These are phyloP conservation scores for Fusarium azukiicola DNA, from an alignment of 2,329 filamentous ascomycete genomes.

Conservation along the genomic window DNA sequence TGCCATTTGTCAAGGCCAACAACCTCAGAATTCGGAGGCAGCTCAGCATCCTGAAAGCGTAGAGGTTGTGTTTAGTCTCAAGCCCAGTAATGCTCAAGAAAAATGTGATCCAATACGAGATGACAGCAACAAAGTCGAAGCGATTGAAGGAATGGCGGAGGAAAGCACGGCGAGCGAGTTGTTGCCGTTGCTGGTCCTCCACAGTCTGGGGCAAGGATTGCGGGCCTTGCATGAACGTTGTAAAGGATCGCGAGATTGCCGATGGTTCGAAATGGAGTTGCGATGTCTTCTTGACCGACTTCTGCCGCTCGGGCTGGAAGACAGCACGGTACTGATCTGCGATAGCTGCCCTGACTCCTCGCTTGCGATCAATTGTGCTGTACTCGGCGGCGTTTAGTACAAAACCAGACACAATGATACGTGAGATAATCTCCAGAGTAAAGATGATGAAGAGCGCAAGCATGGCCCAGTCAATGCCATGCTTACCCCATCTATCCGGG, in stretches of 20 bases:
- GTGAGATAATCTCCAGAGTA: slow-evolving; percentile 90
- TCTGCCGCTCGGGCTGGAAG: slow-evolving; percentile 90
- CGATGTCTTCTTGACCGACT: slow-evolving; percentile 78
- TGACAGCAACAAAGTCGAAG: slow-evolving; percentile 95
- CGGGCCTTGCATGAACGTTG: slow-evolving; percentile 86
- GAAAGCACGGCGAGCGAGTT: slow-evolving; percentile 95
- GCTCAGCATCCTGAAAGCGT: slow-evolving; percentile 97
- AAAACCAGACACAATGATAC: slow-evolving; percentile 96
- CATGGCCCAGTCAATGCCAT: slow-evolving; percentile 88
- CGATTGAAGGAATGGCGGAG: slow-evolving; percentile 97
- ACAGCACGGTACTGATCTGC: slow-evolving; percentile 88
- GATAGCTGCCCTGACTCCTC: slow-evolving; percentile 87
- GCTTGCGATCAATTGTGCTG: slow-evolving; percentile 91
- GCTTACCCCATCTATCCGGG: slow-evolving; percentile 82
- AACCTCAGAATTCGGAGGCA: slow-evolving; percentile 95
- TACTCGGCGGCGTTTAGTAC: slow-evolving; percentile 95
- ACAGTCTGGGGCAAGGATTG: slow-evolving; percentile 78
- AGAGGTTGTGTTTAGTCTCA: slow-evolving; percentile 86
- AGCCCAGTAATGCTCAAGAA: slow-evolving; percentile 84
- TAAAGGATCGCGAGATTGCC: slow-evolving; percentile 89
- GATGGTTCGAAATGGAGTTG: slow-evolving; percentile 74
- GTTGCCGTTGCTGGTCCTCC: slow-evolving; percentile 89
- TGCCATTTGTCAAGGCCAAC: slow-evolving; percentile 95
- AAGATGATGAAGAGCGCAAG: slow-evolving; percentile 93
- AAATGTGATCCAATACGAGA: slow-evolving; percentile 98